Conservation (phyloP, 495 filamentous ascomycete species). For the Neurospora pannonica region DNA sequence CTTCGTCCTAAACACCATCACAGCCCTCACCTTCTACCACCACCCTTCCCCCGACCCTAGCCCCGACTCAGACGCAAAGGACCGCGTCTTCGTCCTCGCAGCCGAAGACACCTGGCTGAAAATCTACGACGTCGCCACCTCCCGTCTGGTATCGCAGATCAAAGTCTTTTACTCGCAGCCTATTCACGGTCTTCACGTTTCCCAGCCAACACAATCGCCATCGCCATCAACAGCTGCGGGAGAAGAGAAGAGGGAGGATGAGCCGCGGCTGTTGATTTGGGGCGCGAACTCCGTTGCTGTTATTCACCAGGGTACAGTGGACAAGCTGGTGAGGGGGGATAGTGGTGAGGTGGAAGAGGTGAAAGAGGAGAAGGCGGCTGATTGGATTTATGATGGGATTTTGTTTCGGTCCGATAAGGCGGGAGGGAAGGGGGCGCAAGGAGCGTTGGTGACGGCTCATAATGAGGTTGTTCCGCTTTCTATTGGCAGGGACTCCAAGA, state of each 20-base stretch:
- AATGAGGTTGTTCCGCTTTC: slow-evolving; percentile 52
- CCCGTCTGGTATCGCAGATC: slow-evolving; percentile 26
- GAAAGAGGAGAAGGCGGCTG: slow-evolving; percentile 36
- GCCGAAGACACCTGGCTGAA: slow-evolving; percentile 71
- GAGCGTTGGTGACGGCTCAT: slow-evolving; percentile 68
- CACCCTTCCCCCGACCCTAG: background rate
- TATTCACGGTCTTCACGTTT: slow-evolving; percentile 58
- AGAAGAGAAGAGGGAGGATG: background rate
- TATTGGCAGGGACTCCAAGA: background rate
- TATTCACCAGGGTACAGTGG: slow-evolving; percentile 12
- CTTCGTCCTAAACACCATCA: slow-evolving; percentile 45
- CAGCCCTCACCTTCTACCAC: slow-evolving; percentile 43
- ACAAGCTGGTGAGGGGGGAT: slow-evolving; percentile 11
- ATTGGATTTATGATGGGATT: slow-evolving; percentile 80
- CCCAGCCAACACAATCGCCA: slow-evolving; percentile 1
- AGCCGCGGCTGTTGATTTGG: slow-evolving; percentile 41
- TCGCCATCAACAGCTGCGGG: background rate
- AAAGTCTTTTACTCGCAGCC: slow-evolving; percentile 52
- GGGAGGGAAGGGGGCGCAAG: slow-evolving; percentile 8
- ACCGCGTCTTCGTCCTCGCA: slow-evolving; percentile 44
- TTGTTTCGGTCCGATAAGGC: slow-evolving; percentile 25
- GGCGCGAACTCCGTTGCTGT: slow-evolving; percentile 37
- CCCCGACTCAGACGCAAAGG: slow-evolving; percentile 4
- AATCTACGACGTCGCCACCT: slow-evolving; percentile 39
- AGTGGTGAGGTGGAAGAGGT: background rate